Evolutionary conservation across 441 rosid genomes (phyloP), one percentile per base, ranked within the genome.

Genomic region (Breynia disticha): DNA sequence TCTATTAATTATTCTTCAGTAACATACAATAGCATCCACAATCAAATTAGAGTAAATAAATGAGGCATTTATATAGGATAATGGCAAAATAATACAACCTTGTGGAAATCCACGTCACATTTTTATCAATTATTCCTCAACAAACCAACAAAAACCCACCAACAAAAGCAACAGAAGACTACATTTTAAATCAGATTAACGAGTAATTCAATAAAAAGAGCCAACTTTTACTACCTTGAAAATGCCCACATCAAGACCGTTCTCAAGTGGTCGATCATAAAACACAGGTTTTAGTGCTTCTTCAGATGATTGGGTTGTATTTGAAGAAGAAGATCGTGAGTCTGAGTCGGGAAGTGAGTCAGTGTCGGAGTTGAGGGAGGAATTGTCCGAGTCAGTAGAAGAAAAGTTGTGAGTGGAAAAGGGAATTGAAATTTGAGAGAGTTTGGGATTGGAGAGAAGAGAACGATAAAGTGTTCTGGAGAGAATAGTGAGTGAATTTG

Each of bases 181-280:
- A 24, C 32, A 24, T 24, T 24, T 24, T 24, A 7, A 24, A 24
- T 3, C 32, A 3, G 7, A 24, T 7, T 24, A 24, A 7, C 7
- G 32, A 24, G 32, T 24, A 24, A 24, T 24, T 24, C n/a, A n/a
- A n/a, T n/a, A n/a, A n/a, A n/a, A n/a, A n/a, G n/a, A n/a, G n/a
- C n/a, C n/a, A n/a, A n/a, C n/a, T n/a, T n/a, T n/a, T 32, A 55
- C 50, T 17, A 84, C 97, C 96, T 78, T 88, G 79, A 66, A 91
- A 68, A 86, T 53, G 67, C 98, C 98, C 13, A 16, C 22, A 60
- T 88, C 95, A 45, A 93, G 84, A 60, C 96, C 97, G 22, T 79
- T 73, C 61, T 84, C 91, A 20, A 93, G 90, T 1, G 64, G 74
- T 32, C 72, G 74, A 28, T 80, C 80, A 62, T 63, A 78, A 37